Evolutionary conservation across 345 rosid species (phyloP).

Genomic region (Linum tenue): DNA sequence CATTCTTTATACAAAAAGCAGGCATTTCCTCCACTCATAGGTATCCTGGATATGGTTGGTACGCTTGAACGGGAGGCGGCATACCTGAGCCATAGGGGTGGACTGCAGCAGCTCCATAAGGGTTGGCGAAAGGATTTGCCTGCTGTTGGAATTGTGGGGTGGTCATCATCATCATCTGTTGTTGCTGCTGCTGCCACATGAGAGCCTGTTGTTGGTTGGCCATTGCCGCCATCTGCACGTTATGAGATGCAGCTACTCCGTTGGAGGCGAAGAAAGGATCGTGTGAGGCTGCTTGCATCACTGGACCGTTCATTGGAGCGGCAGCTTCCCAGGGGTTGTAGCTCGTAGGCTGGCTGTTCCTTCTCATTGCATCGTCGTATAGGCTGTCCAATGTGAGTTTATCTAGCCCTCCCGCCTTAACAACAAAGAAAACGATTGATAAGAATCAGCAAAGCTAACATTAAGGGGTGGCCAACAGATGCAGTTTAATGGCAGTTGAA

Average conservation of each 20-base stretch:
- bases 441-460: conserved; percentile 5
- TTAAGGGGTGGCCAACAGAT: neutral
- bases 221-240: conserved; percentile 69
- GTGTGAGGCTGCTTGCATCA: conserved; percentile 50
- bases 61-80: conserved; percentile 41
- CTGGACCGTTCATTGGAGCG: conserved; percentile 31
- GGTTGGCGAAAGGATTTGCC: conserved; percentile 43
- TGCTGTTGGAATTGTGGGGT: conserved; percentile 40
- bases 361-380: conserved; percentile 89
- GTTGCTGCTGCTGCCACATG: conserved; percentile 56
- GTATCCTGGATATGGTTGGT: conserved; percentile 48
- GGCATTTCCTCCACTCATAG: neutral
- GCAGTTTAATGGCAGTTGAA: neutral
- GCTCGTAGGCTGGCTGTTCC: conserved; percentile 60
- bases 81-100: conserved; percentile 45
- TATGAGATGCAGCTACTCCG: conserved; percentile 43
- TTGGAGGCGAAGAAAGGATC: conserved; percentile 55
- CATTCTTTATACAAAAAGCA: neutral
- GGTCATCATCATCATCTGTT: conserved; percentile 65
- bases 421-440: conserved; percentile 4
- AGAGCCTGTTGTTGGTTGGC: conserved; percentile 60
- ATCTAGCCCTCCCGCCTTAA: conserved; percentile 91
- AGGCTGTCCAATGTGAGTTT: conserved; percentile 85
- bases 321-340: conserved; percentile 77
- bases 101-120: conserved; percentile 31